Base-by-base conservation (phyloP, 768 basidiomycete genomes). In the Trametes sanguinea region DNA sequence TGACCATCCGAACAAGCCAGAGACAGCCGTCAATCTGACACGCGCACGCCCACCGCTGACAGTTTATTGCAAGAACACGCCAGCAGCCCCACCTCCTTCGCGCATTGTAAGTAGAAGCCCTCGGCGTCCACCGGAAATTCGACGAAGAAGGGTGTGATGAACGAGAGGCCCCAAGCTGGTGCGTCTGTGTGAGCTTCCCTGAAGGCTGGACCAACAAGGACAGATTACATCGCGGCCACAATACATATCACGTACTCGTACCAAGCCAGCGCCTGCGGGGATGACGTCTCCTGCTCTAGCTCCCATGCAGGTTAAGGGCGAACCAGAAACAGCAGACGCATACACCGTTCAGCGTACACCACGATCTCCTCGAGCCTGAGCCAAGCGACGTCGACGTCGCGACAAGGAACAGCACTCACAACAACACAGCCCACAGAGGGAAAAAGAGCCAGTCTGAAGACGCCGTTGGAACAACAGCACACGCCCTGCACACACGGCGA, bases 1-100 rank as follows among this genome's bases (percentile, higher is more conserved):
- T 4, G 46, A 22, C 6, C 27, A n/a, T 27, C 39, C 56, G 29
- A 33, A 46, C 29, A 14, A 22, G 22, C 22, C 35, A 11, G 11
- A 39, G 46, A 14, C 37, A 57, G 48, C 9, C 42, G 42, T n/a
- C 39, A 37, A 51, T 57, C 57, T 57, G 57, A 57, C 57, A 51
- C 57, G 29, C 22, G 40, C 48, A 22, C 48, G 50, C 30, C 50
- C 50, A 45, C 39, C 50, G 37, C 16, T 59, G 57, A 59, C 57
- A 52, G 57, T 51, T 59, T 52, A 52, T 59, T 59, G 57, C 57
- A 51, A 44, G 50, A 40, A 50, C 44, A 44, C n/a, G 27, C 3
- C 47, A n/a, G 17, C 30, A 22, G 22, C 22, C 22, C 22, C 22
- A 22, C 22, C 22, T 22, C 22, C 22, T 22, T 22, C 22, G 22